A percentile compares a stretch with the other conserved stretches of the same genome.
These are phyloP conservation scores for Lepidium africanum DNA, from an alignment of 345 rosid species.

Conservation along the genomic window DNA sequence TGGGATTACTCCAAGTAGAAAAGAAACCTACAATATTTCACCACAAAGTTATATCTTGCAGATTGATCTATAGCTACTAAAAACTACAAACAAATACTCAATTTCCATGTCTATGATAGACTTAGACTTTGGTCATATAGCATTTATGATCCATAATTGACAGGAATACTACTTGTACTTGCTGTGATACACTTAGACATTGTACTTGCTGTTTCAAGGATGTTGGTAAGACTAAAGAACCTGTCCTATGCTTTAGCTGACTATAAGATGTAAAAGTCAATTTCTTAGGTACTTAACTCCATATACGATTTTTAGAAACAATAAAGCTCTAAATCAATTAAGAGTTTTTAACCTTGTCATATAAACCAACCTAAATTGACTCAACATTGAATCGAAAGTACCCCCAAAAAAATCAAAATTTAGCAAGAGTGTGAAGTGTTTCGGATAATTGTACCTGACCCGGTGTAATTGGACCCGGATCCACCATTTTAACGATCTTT, in stretches of 20 bases:
- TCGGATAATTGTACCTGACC: slow-evolving; percentile 51
- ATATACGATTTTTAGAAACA: not conserved
- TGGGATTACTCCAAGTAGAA: slow-evolving; percentile 77
- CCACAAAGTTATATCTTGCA: slow-evolving; percentile 13
- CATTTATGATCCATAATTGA: not conserved
- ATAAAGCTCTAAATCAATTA: not conserved
- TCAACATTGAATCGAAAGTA: slow-evolving; percentile 13
- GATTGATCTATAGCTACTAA: not conserved
- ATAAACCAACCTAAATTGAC: not conserved
- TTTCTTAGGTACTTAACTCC: not conserved
- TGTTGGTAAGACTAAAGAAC: not conserved
- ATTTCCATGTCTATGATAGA: not conserved
- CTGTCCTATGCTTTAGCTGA: not conserved
- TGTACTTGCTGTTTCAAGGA: not conserved
- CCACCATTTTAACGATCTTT: slow-evolving; percentile 46
- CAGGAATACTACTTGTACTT: not conserved
- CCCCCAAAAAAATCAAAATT: not conserved
- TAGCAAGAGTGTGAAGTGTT: not conserved
- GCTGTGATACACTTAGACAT: not conserved
- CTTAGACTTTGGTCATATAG: not conserved
- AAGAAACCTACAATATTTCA: slow-evolving; percentile 59
- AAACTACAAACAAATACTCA: not conserved
- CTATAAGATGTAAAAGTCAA: not conserved
- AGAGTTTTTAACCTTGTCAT: no score
- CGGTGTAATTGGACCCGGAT: slow-evolving; percentile 63